Percentiles rank a stretch among this genome's conserved stretches.
Conservation (phyloP, 2,329 filamentous ascomycete genomes). For the Xylaria sp. region DNA sequence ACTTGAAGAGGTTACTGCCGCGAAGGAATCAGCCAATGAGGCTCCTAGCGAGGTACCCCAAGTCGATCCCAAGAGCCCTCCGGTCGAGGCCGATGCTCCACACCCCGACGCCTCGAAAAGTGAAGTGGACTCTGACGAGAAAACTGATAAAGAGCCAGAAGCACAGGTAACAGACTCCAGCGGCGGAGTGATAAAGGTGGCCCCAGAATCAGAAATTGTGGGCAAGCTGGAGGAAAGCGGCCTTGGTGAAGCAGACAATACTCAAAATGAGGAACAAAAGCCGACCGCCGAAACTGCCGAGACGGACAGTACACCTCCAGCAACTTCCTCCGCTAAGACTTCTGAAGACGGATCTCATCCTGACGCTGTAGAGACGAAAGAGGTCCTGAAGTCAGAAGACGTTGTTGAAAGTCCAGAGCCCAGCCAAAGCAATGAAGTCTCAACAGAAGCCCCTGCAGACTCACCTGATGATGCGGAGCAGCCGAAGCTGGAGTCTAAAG, state of each 20-base stretch:
- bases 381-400: conserved; percentile 4
- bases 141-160: conserved; percentile 11
- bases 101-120: conserved; percentile 18
- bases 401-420: background rate
- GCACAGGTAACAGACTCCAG: background rate
- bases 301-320: background rate
- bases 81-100: background rate
- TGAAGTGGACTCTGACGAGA: conserved; percentile 23
- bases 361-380: background rate
- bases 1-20: background rate
- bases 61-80: background rate
- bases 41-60: background rate
- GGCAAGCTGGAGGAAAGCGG: conserved; percentile 4
- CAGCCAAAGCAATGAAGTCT: conserved; percentile 1
- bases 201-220: background rate
- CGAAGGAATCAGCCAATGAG: background rate
- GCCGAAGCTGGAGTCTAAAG: conserved; percentile 3
- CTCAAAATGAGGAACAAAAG: conserved; percentile 10
- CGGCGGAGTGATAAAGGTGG: background rate
- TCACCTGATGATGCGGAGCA: conserved; percentile 12
- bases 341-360: background rate
- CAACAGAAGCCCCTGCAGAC: background rate
- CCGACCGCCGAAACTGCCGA: background rate
- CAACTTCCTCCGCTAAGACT: background rate
- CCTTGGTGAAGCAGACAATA: background rate